Evolutionary conservation across 257 asterid species (phyloP).

Genomic region (Buddleja alternifolia): DNA sequence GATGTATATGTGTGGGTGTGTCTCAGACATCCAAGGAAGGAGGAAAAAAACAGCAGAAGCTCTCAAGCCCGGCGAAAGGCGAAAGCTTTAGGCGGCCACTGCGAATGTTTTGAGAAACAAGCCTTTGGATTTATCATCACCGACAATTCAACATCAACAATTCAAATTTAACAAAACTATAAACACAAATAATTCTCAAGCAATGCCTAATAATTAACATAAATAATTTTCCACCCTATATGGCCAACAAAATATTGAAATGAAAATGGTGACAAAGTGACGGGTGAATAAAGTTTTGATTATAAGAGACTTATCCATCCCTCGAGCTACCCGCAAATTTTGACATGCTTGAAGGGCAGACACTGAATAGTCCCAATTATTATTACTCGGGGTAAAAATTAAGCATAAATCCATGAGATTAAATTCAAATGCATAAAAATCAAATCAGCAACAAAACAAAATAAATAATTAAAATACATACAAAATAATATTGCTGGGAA

Average conservation of each 20-base stretch:
- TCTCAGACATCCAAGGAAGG: conserved; percentile 92
- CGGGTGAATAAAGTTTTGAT: conserved; percentile 35
- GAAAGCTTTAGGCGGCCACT: conserved; percentile 79
- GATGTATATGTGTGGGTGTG: too few species aligned
- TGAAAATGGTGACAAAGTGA: conserved; percentile 49
- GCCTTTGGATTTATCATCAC: conserved; percentile 28
- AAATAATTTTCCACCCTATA: conserved; percentile 35
- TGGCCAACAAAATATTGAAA: conserved; percentile 43
- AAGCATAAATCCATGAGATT: background rate
- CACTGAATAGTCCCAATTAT: conserved; percentile 29
- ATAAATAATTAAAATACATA: background rate
- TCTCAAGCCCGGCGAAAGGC: conserved; percentile 86
- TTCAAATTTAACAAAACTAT: background rate
- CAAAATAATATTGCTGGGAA: too few species aligned
- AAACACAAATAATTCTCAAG: background rate
- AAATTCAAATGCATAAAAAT: background rate
- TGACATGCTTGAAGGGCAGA: conserved; percentile 33
- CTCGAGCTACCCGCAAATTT: conserved; percentile 33
- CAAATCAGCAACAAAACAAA: too few species aligned
- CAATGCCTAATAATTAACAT: background rate
- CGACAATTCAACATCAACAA: background rate
- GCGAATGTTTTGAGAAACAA: conserved; percentile 83
- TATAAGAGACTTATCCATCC: conserved; percentile 47
- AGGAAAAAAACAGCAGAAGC: conserved; percentile 60
- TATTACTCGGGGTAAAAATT: background rate